Conservation (phyloP, 805 yeast genomes). For the Cyberlindnera americana region DNA sequence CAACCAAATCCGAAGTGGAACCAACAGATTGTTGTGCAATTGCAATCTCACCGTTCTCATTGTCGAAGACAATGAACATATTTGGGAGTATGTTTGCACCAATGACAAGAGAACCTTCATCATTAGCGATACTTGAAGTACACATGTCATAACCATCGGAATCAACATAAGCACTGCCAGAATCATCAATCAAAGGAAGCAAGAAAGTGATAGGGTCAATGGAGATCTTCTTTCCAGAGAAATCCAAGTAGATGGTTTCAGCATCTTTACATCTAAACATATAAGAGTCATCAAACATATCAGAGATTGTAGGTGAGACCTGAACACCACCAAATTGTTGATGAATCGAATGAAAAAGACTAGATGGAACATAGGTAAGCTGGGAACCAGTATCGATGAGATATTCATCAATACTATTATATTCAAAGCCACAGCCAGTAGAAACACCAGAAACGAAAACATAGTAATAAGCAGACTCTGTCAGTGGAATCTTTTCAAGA, state of each 20-base stretch:
- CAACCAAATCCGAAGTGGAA: slow-evolving; percentile 10
- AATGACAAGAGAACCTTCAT: slow-evolving; percentile 1
- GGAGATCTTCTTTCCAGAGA: slow-evolving; percentile 17
- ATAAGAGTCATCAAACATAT: slow-evolving; percentile 35
- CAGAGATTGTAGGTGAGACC: slow-evolving; percentile 26
- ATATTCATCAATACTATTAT: slow-evolving; percentile 1
- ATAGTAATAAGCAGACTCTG: background rate
- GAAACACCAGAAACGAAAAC: slow-evolving; percentile 15
- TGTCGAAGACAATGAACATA: slow-evolving; percentile 19
- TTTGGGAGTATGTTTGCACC: slow-evolving; percentile 18
- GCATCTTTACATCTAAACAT: slow-evolving; percentile 25
- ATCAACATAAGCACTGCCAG: slow-evolving; percentile 9
- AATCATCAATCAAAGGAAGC: slow-evolving; percentile 7
- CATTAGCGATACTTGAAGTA: slow-evolving; percentile 4
- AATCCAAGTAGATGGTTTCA: slow-evolving; percentile 11
- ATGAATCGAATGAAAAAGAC: slow-evolving; percentile 14
- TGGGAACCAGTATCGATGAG: slow-evolving; percentile 22
- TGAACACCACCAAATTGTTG: slow-evolving; percentile 19
- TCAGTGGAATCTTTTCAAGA: slow-evolving; percentile 13
- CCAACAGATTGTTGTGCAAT: slow-evolving; percentile 14
- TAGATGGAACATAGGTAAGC: slow-evolving; percentile 8
- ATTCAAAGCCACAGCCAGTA: slow-evolving; percentile 14
- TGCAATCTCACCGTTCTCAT: slow-evolving; percentile 18
- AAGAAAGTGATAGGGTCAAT: slow-evolving; percentile 12
- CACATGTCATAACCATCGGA: slow-evolving; percentile 19